These are phyloP conservation scores for Cyberlindnera americana DNA, from an alignment of 805 yeast genomes.

Conservation along the genomic window DNA sequence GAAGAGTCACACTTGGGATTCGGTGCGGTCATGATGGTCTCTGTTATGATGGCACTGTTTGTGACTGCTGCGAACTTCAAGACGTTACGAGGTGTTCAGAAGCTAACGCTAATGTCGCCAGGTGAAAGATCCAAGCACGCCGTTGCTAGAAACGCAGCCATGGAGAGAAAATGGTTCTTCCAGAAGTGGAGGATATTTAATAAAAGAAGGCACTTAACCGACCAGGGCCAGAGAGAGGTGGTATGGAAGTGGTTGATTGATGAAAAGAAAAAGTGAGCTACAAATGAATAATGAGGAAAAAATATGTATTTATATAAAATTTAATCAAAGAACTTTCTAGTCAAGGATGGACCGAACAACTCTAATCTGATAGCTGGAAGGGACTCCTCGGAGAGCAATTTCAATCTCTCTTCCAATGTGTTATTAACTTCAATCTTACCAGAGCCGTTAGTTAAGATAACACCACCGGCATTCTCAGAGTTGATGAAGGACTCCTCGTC, in stretches of 20 bases:
- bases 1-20: constrained; percentile 69
- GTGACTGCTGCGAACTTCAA: constrained; percentile 56
- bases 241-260: constrained; percentile 56
- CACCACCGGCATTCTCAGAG: constrained; percentile 81
- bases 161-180: constrained; percentile 5
- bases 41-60: constrained; percentile 49
- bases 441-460: constrained; percentile 58
- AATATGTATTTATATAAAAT: no score
- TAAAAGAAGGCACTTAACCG: constrained; percentile 8
- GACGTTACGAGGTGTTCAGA: constrained; percentile 58
- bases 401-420: constrained; percentile 92
- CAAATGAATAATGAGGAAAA: no score
- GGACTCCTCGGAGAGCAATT: constrained; percentile 74
- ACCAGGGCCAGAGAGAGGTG: constrained; percentile 37
- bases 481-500: constrained; percentile 56
- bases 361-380: constrained; percentile 91
- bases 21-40: constrained; percentile 48
- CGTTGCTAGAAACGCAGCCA: not conserved
- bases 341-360: constrained; percentile 76
- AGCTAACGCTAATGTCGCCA: constrained; percentile 54
- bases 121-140: constrained; percentile 11
- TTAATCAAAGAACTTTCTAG: constrained; percentile 90
- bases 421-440: constrained; percentile 89
- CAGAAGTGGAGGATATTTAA: constrained; percentile 16
- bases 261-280: constrained; percentile 34